A percentile compares a stretch with the other conserved stretches of the same genome.
phyloP scores from a whole-genome alignment of 257 asterid genomes.

The Solanum sitiens region DNA sequence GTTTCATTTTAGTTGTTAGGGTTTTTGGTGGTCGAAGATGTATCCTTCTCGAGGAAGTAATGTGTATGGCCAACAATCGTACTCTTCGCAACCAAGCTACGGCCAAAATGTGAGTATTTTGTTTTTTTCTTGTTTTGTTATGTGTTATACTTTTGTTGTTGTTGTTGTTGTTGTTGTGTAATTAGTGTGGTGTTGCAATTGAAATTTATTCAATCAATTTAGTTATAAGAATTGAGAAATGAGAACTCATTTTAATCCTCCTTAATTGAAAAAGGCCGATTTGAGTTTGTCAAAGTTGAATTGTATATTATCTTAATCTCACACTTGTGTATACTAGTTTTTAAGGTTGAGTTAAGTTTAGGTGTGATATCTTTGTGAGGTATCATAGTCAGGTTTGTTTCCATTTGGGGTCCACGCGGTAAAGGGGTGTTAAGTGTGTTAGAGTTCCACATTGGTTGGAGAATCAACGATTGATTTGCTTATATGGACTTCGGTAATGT shows the following conservation, averaged over 20 bases:
- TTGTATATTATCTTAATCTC: background rate
- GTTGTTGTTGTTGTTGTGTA: background rate
- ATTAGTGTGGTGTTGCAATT: background rate
- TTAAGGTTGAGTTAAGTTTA: background rate
- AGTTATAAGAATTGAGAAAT: background rate
- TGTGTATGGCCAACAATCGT: constrained; percentile 21
- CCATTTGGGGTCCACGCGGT: background rate
- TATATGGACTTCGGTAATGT: background rate
- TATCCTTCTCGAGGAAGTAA: constrained; percentile 24
- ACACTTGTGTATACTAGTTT: background rate
- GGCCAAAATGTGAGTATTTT: constrained; percentile 9
- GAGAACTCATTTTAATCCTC: background rate
- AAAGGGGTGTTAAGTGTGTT: background rate
- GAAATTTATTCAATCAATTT: background rate
- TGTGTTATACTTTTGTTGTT: background rate
- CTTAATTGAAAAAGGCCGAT: background rate
- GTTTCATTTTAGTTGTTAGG: background rate
- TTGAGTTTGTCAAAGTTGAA: background rate
- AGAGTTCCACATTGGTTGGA: background rate
- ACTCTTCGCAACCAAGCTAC: constrained; percentile 21
- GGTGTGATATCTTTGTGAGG: background rate
- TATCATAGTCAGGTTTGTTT: background rate
- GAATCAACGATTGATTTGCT: background rate
- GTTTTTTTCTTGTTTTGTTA: background rate
- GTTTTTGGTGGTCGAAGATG: background rate